Percentiles rank a stretch among this genome's conserved stretches.
Evolutionary conservation across 805 yeast species (phyloP).

Genomic region (Clavispora vitiphila): DNA sequence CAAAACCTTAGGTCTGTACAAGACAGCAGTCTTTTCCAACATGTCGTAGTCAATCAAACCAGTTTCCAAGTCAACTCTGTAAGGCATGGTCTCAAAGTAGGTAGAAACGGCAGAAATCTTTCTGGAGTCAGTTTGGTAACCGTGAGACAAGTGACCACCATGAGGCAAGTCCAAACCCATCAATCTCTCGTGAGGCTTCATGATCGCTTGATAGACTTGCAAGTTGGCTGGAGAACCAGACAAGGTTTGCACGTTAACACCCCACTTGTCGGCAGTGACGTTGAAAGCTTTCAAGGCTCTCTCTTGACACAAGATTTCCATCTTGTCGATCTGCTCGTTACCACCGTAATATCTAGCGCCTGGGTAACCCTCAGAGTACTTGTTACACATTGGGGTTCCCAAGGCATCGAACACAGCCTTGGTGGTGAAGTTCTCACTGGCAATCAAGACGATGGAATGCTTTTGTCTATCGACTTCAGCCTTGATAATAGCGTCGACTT

Average conservation of each 20-base stretch:
- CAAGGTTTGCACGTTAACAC: slow-evolving; percentile 94
- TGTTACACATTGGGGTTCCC: slow-evolving; percentile 97
- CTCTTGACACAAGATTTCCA: slow-evolving; percentile 86
- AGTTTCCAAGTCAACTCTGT: slow-evolving; percentile 86
- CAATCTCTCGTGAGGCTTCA: slow-evolving; percentile 92
- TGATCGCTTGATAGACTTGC: slow-evolving; percentile 91
- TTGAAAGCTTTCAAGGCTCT: slow-evolving; percentile 91
- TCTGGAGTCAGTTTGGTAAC: slow-evolving; percentile 91
- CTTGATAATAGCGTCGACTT: slow-evolving; percentile 63
- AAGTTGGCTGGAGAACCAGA: slow-evolving; percentile 98
- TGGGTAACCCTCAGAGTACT: slow-evolving; percentile 98
- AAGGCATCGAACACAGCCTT: slow-evolving; percentile 93
- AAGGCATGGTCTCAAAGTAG: slow-evolving; percentile 98
- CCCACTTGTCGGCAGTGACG: slow-evolving; percentile 83
- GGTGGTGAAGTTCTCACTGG: slow-evolving; percentile 96
- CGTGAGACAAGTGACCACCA: slow-evolving; percentile 98
- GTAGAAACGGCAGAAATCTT: slow-evolving; percentile 95
- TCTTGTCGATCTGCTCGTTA: slow-evolving; percentile 92
- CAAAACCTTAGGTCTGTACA: slow-evolving; percentile 92
- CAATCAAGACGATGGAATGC: slow-evolving; percentile 89
- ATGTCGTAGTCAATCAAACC: slow-evolving; percentile 96
- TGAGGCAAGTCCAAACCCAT: slow-evolving; percentile 99
- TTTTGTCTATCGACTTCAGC: slow-evolving; percentile 89
- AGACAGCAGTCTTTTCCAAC: slow-evolving; percentile 82
- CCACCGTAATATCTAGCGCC: slow-evolving; percentile 99